Conservation (phyloP, 768 basidiomycete genomes). For the Russula sp. region DNA sequence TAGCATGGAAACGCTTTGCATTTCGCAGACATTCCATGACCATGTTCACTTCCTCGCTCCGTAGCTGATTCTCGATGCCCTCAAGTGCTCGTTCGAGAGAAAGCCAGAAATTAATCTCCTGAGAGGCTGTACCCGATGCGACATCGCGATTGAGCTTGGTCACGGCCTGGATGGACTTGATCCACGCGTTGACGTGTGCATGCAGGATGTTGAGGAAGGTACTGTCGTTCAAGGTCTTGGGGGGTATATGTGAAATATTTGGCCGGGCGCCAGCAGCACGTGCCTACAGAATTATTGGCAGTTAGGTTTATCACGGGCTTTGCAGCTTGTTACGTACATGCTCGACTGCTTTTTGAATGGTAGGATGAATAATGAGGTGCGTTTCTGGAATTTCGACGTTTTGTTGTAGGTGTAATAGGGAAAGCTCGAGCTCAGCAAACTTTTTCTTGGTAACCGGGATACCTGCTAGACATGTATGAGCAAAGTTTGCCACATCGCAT, state of each 20-base stretch:
- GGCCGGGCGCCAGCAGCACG: constrained; percentile 52
- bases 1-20: constrained; percentile 94
- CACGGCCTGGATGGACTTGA: constrained; percentile 94
- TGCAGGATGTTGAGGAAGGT: constrained; percentile 91
- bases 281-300: constrained; percentile 25
- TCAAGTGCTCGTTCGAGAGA: constrained; percentile 91
- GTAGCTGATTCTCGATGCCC: constrained; percentile 84
- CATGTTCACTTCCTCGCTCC: constrained; percentile 87
- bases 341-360: constrained; percentile 82
- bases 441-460: constrained; percentile 99
- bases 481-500: neutral
- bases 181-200: constrained; percentile 93
- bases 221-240: constrained; percentile 74
- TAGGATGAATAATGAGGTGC: constrained; percentile 84
- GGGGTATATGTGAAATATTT: constrained; percentile 67
- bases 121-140: constrained; percentile 88
- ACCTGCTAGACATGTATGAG: constrained; percentile 32
- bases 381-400: constrained; percentile 99
- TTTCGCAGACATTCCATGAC: constrained; percentile 92
- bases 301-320: neutral
- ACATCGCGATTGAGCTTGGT: constrained; percentile 96
- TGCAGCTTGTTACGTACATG: constrained; percentile 28
- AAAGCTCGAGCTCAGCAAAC: constrained; percentile 94
- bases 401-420: constrained; percentile 90
- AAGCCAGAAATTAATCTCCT: constrained; percentile 99